Base-by-base conservation (phyloP, 2,329 filamentous ascomycete species). In the Leptosphaerulina australis region DNA sequence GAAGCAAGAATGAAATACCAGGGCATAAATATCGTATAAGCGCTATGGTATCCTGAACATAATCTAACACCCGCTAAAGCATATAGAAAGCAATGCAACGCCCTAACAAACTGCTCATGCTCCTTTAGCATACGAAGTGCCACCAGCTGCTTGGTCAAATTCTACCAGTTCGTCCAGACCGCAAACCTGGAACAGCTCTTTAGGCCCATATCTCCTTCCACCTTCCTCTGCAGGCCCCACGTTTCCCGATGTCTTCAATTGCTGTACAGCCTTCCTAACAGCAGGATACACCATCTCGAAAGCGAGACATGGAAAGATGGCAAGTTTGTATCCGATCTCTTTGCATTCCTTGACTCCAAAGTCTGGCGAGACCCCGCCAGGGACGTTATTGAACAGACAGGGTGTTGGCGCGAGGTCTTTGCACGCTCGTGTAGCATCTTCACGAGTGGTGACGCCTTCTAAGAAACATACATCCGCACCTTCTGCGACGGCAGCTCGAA, bases 391-490 rank as follows among this genome's bases (percentile, higher is more conserved):
- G 41, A 83, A 74, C 20, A 85, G 67, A 28, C 84, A 74, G 2
- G 77, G 58, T 73, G 81, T 75, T 60, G 78, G 78, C 2, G 76
- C 75, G 1, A 84, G 68, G 5, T 79, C 76, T 15, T 71, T 59
- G n/a, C 79, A 77, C 1, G 76, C 74, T 39, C 71, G 66, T 14
- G 70, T 66, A 1, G 78, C 81, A 60, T 86, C 74, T 28, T 82
- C 81, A 11, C 74, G 73, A 1, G 71, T 76, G 2, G 73, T 75
- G 47, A 86, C 75, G 4, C 83, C 85, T 59, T 87, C 85, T 3
- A 86, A 76, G 50, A 87, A 81, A 0, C 77, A 79, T 1, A 81
- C 80, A 58, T 87, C 84, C 1, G 83, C 84, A 15, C 84, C 83
- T 10, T 77, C 78, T 2, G 75, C 74, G 0, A 78, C 70, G 0